A percentile compares a stretch with the other conserved stretches of the same genome.
These are phyloP conservation scores for Barnettozyma pratensis DNA, from an alignment of 805 yeast species.

Conservation along the genomic window DNA sequence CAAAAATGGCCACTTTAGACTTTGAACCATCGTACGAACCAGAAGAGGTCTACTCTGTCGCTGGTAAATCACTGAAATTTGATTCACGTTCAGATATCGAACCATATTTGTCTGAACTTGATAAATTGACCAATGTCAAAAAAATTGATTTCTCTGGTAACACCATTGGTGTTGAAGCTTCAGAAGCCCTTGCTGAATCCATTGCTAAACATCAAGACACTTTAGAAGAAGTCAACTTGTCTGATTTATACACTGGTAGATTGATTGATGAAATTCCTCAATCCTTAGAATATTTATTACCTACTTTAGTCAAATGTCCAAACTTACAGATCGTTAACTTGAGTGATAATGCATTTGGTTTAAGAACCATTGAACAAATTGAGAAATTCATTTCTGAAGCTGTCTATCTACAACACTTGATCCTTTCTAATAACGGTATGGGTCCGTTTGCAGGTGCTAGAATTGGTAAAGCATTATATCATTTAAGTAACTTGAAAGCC, in stretches of 20 bases:
- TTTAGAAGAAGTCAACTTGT: conserved; percentile 69
- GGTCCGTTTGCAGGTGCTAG: conserved; percentile 98
- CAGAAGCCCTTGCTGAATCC: conserved; percentile 60
- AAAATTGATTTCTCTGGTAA: conserved; percentile 85
- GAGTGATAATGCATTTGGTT: conserved; percentile 95
- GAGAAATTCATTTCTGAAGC: conserved; percentile 75
- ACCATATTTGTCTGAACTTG: conserved; percentile 59
- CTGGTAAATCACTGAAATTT: conserved; percentile 73
- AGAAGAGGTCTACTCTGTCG: conserved; percentile 52
- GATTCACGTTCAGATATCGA: conserved; percentile 68
- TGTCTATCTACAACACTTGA: conserved; percentile 75
- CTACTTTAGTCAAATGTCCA: conserved; percentile 64
- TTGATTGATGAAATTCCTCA: conserved; percentile 91
- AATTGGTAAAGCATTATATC: conserved; percentile 80
- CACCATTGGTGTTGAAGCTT: conserved; percentile 90
- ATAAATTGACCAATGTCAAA: conserved; percentile 31
- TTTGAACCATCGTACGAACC: conserved; percentile 38
- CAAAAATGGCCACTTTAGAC: conserved; percentile 35
- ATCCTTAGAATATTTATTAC: conserved; percentile 66
- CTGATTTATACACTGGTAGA: conserved; percentile 93
- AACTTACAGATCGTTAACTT: conserved; percentile 71
- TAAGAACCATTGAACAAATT: conserved; percentile 87
- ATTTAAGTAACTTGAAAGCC: conserved; percentile 61
- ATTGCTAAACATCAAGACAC: conserved; percentile 37
- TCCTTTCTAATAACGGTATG: conserved; percentile 92